Evolutionary conservation across 2,329 filamentous ascomycete genomes (phyloP), one percentile per base, ranked within the genome.

Genomic region (Penicillium expansum): DNA sequence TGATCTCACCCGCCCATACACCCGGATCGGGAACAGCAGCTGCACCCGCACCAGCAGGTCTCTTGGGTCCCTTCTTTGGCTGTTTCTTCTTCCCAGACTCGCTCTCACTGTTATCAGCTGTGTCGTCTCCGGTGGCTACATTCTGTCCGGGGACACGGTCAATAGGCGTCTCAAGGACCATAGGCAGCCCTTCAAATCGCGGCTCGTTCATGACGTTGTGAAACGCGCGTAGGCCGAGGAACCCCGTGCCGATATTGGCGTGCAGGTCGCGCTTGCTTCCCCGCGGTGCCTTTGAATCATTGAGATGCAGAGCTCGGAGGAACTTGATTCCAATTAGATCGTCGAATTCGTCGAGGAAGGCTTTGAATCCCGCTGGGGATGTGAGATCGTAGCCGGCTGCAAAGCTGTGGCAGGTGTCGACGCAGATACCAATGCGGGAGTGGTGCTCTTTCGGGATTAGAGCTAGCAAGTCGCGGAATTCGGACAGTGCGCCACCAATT

Each of bases 371-470:
- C 49, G 85, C 82, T 0, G 90, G 88, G 0, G 87, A 86, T 52
- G 91, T 85, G 32, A 99, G 76, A 72, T 99, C 94, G 72, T 97
- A 94, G 6, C 94, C 94, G 0, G 91, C 92, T 0, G 93, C 93
- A 74, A 97, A 97, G 57, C 92, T 87, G 75, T 99, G 94, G 76
- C 94, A 99, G 0, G 94, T 99, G 72, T 99, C 94, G 55, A 99
- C 86, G 74, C 94, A 99, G 18, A 99, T 92, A 44, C 93, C 94
- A 2, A 99, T 87, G 32, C 94, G 86, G 42, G 79, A 74, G 77
- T 96, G 95, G 72, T 96, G 86, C 22, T 92, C 83, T n/a, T 72
- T 61, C 0, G 76, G 76, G 24, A 97, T 84, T 9, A 86, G 80
- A 14, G 82, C 82, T 64, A 99, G 95, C 62, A 97, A 90, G 67